Evolutionary conservation across 1,284 basidiomycete species (phyloP).

Genomic region (Irpex lacteus): DNA sequence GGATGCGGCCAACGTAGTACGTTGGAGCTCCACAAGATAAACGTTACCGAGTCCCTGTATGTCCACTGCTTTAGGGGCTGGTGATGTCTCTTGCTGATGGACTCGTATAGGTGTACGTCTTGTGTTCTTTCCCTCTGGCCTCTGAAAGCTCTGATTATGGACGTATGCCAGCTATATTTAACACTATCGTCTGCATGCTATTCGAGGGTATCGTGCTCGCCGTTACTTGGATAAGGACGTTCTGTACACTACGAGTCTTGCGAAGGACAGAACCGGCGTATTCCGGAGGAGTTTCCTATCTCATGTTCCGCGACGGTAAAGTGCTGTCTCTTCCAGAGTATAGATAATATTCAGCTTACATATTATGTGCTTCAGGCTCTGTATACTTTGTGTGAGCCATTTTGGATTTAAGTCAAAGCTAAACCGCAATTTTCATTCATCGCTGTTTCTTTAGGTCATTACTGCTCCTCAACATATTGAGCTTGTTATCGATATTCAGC

Average conservation of each 20-base stretch:
- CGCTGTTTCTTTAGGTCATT: neutral
- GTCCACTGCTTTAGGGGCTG: neutral
- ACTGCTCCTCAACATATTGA: neutral
- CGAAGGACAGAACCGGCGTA: no score
- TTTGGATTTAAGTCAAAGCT: neutral
- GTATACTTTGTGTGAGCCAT: neutral
- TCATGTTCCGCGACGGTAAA: no score
- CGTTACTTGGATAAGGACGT: neutral
- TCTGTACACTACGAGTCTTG: neutral
- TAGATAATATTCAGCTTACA: neutral
- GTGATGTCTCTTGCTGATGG: neutral
- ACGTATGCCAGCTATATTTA: neutral
- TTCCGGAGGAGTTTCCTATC: no score
- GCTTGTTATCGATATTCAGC: neutral
- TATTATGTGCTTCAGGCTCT: neutral
- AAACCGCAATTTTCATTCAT: neutral
- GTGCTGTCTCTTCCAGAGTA: no score
- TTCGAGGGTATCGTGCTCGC: neutral
- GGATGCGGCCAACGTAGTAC: neutral
- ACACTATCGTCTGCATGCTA: neutral
- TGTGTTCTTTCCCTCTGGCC: neutral
- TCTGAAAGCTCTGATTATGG: neutral
- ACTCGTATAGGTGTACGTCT: neutral
- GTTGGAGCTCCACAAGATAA: neutral
- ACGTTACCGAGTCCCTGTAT: neutral